Evolutionary conservation across 257 asterid genomes (phyloP).

Genomic region (Primulina tabacum): DNA sequence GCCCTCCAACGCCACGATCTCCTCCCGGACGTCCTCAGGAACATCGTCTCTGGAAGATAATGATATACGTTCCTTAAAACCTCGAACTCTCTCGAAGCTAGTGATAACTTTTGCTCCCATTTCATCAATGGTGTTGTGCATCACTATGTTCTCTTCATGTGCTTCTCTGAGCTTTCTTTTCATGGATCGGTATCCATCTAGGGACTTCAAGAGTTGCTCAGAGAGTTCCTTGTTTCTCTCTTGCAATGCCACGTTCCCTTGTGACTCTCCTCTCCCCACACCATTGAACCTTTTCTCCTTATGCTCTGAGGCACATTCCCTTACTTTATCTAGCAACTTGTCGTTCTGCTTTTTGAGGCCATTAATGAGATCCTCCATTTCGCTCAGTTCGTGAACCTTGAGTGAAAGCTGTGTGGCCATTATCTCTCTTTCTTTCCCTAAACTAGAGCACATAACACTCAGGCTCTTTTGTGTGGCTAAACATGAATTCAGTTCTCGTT

Average conservation of each 20-base stretch:
- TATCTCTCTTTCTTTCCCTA: conserved; percentile 73
- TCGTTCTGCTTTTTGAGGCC: conserved; percentile 51
- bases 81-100: conserved; percentile 38
- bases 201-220: conserved; percentile 44
- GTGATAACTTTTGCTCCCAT: conserved; percentile 39
- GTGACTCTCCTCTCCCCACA: conserved; percentile 21
- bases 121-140: conserved; percentile 45
- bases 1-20: conserved; percentile 45
- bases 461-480: conserved; percentile 58
- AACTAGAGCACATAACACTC: conserved; percentile 63
- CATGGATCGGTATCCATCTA: conserved; percentile 52
- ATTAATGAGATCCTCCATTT: conserved; percentile 50
- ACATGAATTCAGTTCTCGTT: conserved; percentile 46
- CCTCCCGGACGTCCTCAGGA: conserved; percentile 30
- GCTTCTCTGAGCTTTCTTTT: conserved; percentile 51
- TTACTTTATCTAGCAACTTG: conserved; percentile 42
- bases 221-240: conserved; percentile 44
- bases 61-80: conserved; percentile 36
- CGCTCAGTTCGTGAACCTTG: conserved; percentile 48
- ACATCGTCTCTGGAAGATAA: conserved; percentile 19
- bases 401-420: conserved; percentile 61
- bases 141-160: conserved; percentile 39
- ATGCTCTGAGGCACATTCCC: conserved; percentile 34
- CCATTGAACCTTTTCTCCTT: conserved; percentile 20
- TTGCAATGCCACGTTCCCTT: conserved; percentile 37